Conservation (phyloP, 306 rosid species). For the Arachis hypogaea region DNA sequence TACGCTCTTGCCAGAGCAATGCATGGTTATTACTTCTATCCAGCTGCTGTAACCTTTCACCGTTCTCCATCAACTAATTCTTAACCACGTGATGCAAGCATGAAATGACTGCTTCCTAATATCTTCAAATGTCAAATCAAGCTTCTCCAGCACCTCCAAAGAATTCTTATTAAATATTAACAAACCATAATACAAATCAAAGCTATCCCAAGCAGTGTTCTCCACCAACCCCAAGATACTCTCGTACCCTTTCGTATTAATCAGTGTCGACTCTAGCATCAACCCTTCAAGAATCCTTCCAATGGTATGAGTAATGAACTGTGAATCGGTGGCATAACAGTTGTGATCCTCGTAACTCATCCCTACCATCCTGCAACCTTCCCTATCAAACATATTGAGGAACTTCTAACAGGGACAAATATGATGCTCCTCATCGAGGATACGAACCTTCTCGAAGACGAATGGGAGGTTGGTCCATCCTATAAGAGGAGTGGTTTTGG, state of each 20-base stretch:
- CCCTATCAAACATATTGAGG: slow-evolving; percentile 57
- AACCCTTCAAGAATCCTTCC: slow-evolving; percentile 76
- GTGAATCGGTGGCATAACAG: slow-evolving; percentile 64
- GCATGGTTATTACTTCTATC: slow-evolving; percentile 7
- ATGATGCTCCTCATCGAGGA: slow-evolving; percentile 56
- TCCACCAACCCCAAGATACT: slow-evolving; percentile 71
- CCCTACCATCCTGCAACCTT: slow-evolving; percentile 86
- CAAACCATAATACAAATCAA: slow-evolving; percentile 79
- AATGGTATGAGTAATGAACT: slow-evolving; percentile 79
- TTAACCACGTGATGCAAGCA: slow-evolving; percentile 61
- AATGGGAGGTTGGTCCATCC: slow-evolving; percentile 63
- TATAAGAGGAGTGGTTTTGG: slow-evolving; percentile 58
- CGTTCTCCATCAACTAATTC: slow-evolving; percentile 62
- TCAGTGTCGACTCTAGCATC: slow-evolving; percentile 68
- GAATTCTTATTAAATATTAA: slow-evolving; percentile 76
- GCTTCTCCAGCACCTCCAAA: slow-evolving; percentile 64
- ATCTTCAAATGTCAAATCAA: slow-evolving; percentile 79
- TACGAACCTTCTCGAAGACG: slow-evolving; percentile 69
- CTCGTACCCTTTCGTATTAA: slow-evolving; percentile 81
- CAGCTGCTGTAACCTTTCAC: slow-evolving; percentile 32
- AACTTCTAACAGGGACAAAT: slow-evolving; percentile 54
- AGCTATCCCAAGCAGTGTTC: slow-evolving; percentile 68
- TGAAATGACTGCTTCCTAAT: slow-evolving; percentile 66
- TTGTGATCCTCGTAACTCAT: slow-evolving; percentile 80
- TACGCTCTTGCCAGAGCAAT: slow-evolving; percentile 2